A percentile compares a stretch with the other conserved stretches of the same genome.
phyloP scores from a whole-genome alignment of 306 rosid genomes.

The Ceratonia siliqua region DNA sequence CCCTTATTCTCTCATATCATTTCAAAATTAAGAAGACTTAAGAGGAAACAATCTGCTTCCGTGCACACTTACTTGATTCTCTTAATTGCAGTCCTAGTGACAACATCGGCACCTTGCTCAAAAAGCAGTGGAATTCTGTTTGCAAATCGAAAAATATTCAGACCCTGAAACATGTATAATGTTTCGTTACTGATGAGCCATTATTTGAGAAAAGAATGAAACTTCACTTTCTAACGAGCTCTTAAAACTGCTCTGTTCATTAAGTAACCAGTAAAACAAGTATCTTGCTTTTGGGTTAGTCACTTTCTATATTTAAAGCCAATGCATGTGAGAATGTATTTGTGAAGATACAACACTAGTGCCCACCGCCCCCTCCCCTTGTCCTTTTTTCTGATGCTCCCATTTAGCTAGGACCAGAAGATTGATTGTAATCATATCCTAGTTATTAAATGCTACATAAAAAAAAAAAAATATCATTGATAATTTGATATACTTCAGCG shows the following conservation, averaged over 20 bases:
- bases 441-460: background rate
- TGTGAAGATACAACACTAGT: background rate
- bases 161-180: constrained; percentile 63
- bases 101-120: constrained; percentile 99
- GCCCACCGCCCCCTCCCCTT: no score
- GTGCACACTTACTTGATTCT: constrained; percentile 73
- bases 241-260: constrained; percentile 20
- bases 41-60: constrained; percentile 16
- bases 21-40: background rate
- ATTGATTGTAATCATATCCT: no score
- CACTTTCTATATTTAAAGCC: background rate
- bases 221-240: constrained; percentile 25
- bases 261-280: background rate
- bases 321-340: background rate
- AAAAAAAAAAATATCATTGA: background rate
- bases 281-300: background rate
- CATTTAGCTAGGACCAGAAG: no score
- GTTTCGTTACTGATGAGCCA: constrained; percentile 24
- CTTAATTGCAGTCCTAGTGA: constrained; percentile 89
- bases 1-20: background rate
- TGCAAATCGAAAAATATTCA: constrained; percentile 94
- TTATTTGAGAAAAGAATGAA: constrained; percentile 31
- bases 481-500: background rate
- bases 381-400: no score
- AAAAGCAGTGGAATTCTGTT: constrained; percentile 98